A percentile compares a stretch with the other conserved stretches of the same genome.
These are phyloP conservation scores for Solanum corneliomulleri DNA, from an alignment of 257 asterid species.

Conservation along the genomic window DNA sequence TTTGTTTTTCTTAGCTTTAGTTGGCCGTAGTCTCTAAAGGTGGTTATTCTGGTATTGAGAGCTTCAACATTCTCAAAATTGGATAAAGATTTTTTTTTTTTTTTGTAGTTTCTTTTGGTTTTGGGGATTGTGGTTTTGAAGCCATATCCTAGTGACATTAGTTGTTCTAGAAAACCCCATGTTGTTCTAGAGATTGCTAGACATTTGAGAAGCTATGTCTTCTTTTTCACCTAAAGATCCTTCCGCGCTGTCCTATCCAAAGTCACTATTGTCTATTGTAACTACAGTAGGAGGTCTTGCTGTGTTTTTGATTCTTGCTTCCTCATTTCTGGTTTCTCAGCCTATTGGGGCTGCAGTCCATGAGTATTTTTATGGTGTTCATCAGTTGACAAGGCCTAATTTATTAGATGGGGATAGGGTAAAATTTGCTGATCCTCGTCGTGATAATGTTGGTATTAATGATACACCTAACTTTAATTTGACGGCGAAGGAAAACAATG, in stretches of 20 bases:
- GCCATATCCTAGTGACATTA: background rate
- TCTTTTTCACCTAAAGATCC: conserved; percentile 36
- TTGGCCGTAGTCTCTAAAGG: background rate
- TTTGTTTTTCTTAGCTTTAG: background rate
- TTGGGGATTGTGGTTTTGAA: background rate
- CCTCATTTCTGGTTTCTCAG: conserved; percentile 51
- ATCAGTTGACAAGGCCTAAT: conserved; percentile 9
- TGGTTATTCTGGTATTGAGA: background rate
- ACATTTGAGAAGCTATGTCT: conserved; percentile 29
- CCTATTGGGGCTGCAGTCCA: conserved; percentile 46
- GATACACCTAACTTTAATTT: background rate
- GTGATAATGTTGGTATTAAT: background rate
- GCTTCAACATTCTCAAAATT: background rate
- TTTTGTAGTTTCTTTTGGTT: background rate
- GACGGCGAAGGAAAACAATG: background rate
- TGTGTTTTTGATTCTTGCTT: conserved; percentile 54
- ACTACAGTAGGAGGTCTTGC: conserved; percentile 65
- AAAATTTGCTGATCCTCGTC: conserved; percentile 6
- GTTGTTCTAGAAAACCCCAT: background rate
- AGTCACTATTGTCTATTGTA: conserved; percentile 40
- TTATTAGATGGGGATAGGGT: conserved; percentile 1
- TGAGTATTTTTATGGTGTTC: conserved; percentile 37
- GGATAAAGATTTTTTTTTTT: background rate
- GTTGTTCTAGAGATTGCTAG: background rate
- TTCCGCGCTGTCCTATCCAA: conserved; percentile 38